Evolutionary conservation across 2,329 filamentous ascomycete genomes (phyloP), one percentile per base, ranked within the genome.

Genomic region (Curvularia spicifera): DNA sequence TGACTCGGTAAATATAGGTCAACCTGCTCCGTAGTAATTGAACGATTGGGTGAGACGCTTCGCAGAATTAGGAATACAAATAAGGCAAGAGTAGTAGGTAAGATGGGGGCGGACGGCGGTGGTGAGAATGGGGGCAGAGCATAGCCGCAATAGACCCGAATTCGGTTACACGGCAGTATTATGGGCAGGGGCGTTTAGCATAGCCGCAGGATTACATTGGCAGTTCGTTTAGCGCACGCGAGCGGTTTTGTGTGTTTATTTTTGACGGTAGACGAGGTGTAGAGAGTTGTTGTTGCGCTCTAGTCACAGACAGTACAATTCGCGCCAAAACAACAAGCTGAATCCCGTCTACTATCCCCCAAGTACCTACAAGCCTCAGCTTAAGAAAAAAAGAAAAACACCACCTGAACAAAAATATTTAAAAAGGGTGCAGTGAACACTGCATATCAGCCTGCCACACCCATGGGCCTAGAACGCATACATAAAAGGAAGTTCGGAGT

Each of bases 1-100:
- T 54, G 55, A 57, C 55, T 57, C 55, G 44, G 55, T 44, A 57
- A 33, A 49, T 43, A 37, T 40, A 33, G 48, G 39, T 20, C 31
- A 18, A 42, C 44, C 44, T 48, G 55, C 51, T 54, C 51, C 44
- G 44, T 57, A 53, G 51, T 31, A 54, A 48, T 48, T 33, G 35
- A 28, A 45, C 44, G 22, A 26, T 31, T 35, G 46, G 40, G 7
- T 35, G 26, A 51, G 48, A 42, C 47, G 37, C n/a, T n/a, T 50
- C 49, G 20, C 49, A 35, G 9, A 22, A 13, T n/a, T 8, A 37
- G 50, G 40, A 48, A 48, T 3, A 20, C 43, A 37, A 8, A 37
- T 35, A 33, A 47, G 43, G 24, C 40, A 47, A 39, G 48, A 33
- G 33, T 22, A 18, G 29, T 22, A 18, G 29, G 46, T 15, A 22